Evolutionary conservation across 106 monocot genomes (phyloP).

Genomic region (Gastrodia elata): DNA sequence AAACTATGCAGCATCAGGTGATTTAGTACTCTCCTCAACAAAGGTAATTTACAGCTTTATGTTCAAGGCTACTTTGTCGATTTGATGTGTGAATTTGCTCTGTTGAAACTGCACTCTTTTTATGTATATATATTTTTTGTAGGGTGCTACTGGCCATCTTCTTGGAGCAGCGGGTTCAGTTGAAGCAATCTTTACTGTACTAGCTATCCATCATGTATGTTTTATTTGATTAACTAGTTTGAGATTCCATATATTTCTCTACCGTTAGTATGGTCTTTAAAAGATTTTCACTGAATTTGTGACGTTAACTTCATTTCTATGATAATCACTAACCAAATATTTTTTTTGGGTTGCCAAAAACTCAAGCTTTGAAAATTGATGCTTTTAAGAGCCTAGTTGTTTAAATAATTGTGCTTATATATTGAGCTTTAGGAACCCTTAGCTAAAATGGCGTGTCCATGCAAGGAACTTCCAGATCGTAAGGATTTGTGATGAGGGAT

Average conservation of each 20-base stretch:
- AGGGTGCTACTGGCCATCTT: constrained; percentile 96
- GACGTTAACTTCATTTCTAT: background rate
- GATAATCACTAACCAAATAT: background rate
- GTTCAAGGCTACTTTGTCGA: background rate
- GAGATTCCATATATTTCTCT: background rate
- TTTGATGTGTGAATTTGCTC: background rate
- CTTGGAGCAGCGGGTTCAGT: constrained; percentile 98
- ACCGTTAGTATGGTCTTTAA: background rate
- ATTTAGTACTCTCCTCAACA: constrained; percentile 78
- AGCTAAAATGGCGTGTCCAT: background rate
- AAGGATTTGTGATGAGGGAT: no score
- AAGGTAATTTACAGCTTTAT: constrained; percentile 41
- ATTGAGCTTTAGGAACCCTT: no score
- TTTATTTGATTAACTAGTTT: background rate
- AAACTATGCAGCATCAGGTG: constrained; percentile 80
- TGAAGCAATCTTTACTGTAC: constrained; percentile 86
- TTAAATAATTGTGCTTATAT: no score
- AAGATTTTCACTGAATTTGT: background rate
- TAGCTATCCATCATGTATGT: constrained; percentile 80
- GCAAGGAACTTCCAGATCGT: background rate
- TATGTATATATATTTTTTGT: background rate
- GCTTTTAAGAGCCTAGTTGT: background rate
- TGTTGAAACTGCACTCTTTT: background rate
- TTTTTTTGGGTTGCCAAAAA: background rate
- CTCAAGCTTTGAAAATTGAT: background rate